A percentile compares a stretch with the other conserved stretches of the same genome.
Conservation (phyloP, 2,329 filamentous ascomycete genomes). For the Immersiporthe knoxdaviesiana region DNA sequence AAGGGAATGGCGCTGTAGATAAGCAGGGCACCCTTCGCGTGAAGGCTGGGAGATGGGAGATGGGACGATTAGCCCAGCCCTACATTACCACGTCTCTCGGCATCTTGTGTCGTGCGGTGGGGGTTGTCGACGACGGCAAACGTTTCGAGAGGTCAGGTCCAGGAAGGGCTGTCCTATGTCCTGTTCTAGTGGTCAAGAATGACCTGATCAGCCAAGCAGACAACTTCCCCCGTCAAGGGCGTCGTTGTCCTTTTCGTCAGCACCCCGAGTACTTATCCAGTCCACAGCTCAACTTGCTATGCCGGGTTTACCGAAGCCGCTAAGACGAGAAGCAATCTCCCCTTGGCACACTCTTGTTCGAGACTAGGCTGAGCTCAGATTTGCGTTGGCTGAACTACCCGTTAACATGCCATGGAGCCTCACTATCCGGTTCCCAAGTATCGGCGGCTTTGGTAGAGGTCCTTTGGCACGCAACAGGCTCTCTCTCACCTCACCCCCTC, state of each 20-base stretch:
- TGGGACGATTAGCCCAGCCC: neutral
- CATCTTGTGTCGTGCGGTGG: no score
- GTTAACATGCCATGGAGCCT: neutral
- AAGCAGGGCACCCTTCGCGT: neutral
- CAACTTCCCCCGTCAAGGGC: neutral
- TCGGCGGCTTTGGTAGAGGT: neutral
- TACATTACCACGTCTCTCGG: neutral
- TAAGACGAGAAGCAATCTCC: neutral
- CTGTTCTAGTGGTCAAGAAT: neutral
- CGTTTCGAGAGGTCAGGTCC: neutral
- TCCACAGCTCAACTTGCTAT: neutral
- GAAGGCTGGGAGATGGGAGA: neutral
- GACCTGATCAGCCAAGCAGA: conserved; percentile 1
- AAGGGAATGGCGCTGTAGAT: neutral
- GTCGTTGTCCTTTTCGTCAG: neutral
- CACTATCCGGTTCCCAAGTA: neutral
- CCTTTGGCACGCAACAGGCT: neutral
- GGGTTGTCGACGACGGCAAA: neutral
- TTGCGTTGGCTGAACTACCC: neutral
- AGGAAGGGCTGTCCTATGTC: neutral
- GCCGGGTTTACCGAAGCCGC: neutral
- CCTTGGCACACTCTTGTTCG: neutral
- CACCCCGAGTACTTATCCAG: neutral
- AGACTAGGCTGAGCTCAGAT: neutral
- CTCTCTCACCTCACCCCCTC: neutral